Evolutionary conservation across 805 yeast species (phyloP).

Genomic region (Candida taoyuanica): DNA sequence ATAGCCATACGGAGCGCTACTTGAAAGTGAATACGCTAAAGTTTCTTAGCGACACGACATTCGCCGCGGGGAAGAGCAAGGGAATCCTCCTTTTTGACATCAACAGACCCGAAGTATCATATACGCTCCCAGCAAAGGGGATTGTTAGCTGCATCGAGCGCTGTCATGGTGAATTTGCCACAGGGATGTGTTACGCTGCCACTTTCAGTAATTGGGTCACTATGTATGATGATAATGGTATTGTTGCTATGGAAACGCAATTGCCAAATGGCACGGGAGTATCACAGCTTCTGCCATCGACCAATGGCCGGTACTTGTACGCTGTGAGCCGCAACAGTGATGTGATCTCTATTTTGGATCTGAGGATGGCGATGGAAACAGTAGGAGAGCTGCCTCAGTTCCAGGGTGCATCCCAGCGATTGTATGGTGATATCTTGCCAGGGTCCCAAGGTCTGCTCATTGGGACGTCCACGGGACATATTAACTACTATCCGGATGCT

Average conservation of each 20-base stretch:
- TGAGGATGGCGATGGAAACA: slow-evolving; percentile 27
- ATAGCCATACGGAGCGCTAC: slow-evolving; percentile 31
- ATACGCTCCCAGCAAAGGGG: slow-evolving; percentile 9
- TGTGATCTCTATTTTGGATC: slow-evolving; percentile 32
- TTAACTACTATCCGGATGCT: slow-evolving; percentile 23
- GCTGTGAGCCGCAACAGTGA: slow-evolving; percentile 29
- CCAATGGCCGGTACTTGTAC: slow-evolving; percentile 34
- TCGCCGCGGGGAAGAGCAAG: slow-evolving; percentile 31
- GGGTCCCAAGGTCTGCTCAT: slow-evolving; percentile 26
- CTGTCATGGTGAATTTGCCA: slow-evolving; percentile 11
- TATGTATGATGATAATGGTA: slow-evolving; percentile 26
- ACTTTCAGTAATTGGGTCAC: slow-evolving; percentile 31
- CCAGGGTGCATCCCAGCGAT: slow-evolving; percentile 20
- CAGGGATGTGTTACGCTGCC: slow-evolving; percentile 26
- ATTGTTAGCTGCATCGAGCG: slow-evolving; percentile 19
- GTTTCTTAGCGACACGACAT: slow-evolving; percentile 20
- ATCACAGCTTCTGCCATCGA: slow-evolving; percentile 32
- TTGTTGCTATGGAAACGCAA: slow-evolving; percentile 14
- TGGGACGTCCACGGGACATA: slow-evolving; percentile 23
- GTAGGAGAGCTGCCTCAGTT: slow-evolving; percentile 12
- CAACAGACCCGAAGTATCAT: slow-evolving; percentile 23
- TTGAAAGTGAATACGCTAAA: slow-evolving; percentile 28
- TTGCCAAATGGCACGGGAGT: slow-evolving; percentile 28
- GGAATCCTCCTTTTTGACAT: slow-evolving; percentile 30
- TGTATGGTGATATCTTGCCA: slow-evolving; percentile 21